phyloP scores from a whole-genome alignment of 108 stramenopile species.

The Cyclotella baltica region DNA sequence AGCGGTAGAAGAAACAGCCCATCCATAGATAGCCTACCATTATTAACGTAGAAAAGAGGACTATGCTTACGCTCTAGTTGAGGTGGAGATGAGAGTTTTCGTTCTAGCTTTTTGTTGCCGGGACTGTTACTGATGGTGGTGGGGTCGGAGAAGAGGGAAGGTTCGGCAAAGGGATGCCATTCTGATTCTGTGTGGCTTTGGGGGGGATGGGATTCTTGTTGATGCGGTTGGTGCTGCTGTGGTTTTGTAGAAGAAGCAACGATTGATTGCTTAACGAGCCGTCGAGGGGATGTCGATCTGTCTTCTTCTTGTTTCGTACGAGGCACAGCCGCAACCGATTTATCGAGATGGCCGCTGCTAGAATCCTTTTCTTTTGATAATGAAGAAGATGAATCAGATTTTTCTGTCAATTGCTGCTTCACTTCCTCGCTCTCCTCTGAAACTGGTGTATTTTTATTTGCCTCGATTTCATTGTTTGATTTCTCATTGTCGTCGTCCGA shows the following conservation, averaged over 20 bases:
- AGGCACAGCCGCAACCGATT: background rate
- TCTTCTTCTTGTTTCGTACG: background rate
- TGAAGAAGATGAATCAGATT: no score
- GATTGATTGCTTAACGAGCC: background rate
- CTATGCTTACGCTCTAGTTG: constrained; percentile 59
- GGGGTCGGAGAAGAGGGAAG: background rate
- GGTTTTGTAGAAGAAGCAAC: background rate
- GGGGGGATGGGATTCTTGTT: background rate
- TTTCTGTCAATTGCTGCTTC: background rate
- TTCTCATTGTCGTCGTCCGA: constrained; percentile 4
- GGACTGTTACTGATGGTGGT: background rate
- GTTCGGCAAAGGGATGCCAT: constrained; percentile 44
- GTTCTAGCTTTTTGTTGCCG: constrained; percentile 5
- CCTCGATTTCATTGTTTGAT: background rate
- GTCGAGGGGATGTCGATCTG: background rate
- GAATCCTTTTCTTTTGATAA: no score
- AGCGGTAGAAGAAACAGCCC: constrained; percentile 70
- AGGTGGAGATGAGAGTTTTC: background rate
- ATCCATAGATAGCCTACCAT: constrained; percentile 62
- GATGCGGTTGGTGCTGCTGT: background rate
- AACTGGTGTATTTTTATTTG: no score
- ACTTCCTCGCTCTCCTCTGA: background rate
- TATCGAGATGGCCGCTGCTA: background rate
- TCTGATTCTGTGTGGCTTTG: constrained; percentile 12
- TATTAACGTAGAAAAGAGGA: constrained; percentile 65